phyloP scores from a whole-genome alignment of 805 yeast species.

The Ogataea kodamae region DNA sequence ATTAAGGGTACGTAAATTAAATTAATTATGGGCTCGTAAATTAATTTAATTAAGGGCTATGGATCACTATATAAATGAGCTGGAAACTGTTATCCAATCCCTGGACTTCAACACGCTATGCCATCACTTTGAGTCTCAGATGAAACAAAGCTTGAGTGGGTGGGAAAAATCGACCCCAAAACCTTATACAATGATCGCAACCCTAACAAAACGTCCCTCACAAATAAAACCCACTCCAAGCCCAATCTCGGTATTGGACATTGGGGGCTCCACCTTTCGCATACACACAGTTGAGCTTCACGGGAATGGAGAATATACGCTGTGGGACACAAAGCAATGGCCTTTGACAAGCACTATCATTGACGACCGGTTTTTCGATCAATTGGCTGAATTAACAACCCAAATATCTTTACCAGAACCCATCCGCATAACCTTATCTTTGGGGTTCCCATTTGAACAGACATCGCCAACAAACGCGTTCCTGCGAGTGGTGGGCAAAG shows the following conservation, averaged over 20 bases:
- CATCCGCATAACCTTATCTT: constrained; percentile 46
- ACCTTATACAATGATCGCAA: not conserved
- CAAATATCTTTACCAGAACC: constrained; percentile 20
- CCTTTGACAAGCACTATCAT: constrained; percentile 39
- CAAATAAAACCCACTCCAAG: no score
- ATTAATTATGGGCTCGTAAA: no score
- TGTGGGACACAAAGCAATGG: constrained; percentile 34
- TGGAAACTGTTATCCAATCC: no score
- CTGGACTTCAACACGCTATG: no score
- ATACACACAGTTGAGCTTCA: constrained; percentile 28
- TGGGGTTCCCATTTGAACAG: constrained; percentile 55
- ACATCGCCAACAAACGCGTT: constrained; percentile 40
- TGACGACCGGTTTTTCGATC: constrained; percentile 40
- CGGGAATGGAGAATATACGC: constrained; percentile 8
- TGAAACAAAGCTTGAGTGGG: no score
- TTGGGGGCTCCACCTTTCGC: constrained; percentile 56
- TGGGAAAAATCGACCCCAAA: no score
- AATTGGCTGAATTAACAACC: constrained; percentile 38
- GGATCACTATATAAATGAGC: no score
- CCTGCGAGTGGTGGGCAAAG: constrained; percentile 58
- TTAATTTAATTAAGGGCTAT: no score
- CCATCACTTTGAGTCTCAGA: no score
- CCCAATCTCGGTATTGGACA: constrained; percentile 47
- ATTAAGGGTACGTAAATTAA: no score
- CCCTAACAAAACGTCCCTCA: constrained; percentile 8